Base-by-base conservation (phyloP, 2,329 filamentous ascomycete species). In the Sclerotinia glacialis region DNA sequence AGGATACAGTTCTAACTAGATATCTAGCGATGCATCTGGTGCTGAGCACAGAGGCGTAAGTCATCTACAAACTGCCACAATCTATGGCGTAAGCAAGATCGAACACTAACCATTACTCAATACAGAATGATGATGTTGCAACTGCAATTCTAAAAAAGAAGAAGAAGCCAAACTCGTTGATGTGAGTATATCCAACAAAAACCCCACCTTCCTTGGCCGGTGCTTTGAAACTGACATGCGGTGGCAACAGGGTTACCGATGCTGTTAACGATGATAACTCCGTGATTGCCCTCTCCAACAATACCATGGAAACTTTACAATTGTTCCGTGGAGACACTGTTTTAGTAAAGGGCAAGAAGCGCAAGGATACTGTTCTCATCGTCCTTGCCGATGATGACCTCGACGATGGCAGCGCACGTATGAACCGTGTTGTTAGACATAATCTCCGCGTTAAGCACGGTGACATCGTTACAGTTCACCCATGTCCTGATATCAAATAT, bases 401-500 rank as follows among this genome's bases (percentile, higher is more conserved):
- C 65, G 95, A 99, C 83, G 95, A 99, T 77, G 95, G 95, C 73
- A 97, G 90, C 75, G 95, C 91, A 74, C 91, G 95, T 77, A 95
- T 99, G 84, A 99, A 99, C 86, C 92, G 96, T 79, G 95, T 98
- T 70, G 93, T 98, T 76, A 90, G 95, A 79, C 95, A 98, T 85
- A 99, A 99, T 81, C 86, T 99, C 71, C 90, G 95, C 67, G 94
- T 99, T 76, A 98, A 98, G 88, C 94, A 97, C 78, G 95, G 95
- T 77, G 95, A 99, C 78, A 91, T 98, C 77, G 90, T 99, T 80
- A 97, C 93, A 69, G 93, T 99, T 71, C 93, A 98, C 82, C 88
- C 96, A 65, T 99, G 95, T 83, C 94, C 95, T 23, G 95, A 99
- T 80, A 99, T 99, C 85, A 99, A 99, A 97, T 99, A 99, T 80